A percentile compares a stretch with the other conserved stretches of the same genome.
phyloP scores from a whole-genome alignment of 1,139 yeast species.

The Zygoascus meyerae region DNA sequence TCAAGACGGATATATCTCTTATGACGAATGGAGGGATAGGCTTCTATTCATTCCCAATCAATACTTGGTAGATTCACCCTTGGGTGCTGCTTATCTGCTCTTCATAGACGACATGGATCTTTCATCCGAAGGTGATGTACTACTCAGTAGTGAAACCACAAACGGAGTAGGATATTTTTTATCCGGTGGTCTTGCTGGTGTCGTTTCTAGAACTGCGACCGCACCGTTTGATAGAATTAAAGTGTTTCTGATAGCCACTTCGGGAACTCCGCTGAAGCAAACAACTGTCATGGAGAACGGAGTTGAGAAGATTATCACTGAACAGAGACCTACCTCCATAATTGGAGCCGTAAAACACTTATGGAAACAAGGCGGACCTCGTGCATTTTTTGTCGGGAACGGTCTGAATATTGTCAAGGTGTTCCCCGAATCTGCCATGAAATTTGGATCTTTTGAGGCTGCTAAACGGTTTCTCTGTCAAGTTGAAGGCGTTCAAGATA shows the following conservation, averaged over 20 bases:
- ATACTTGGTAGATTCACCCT: conserved; percentile 51
- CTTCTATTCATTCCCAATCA: conserved; percentile 72
- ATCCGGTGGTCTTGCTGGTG: conserved; percentile 96
- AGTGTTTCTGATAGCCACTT: conserved; percentile 87
- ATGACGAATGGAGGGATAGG: conserved; percentile 81
- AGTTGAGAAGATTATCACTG: conserved; percentile 26
- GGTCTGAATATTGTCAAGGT: conserved; percentile 91
- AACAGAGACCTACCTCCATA: conserved; percentile 17
- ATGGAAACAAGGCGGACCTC: conserved; percentile 83
- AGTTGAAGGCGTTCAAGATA: conserved; percentile 71
- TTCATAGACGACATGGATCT: conserved; percentile 78
- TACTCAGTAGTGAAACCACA: conserved; percentile 68
- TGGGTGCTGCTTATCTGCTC: conserved; percentile 76
- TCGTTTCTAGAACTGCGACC: conserved; percentile 92
- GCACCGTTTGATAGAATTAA: conserved; percentile 96
- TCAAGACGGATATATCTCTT: conserved; percentile 66
- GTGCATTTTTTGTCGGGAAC: conserved; percentile 88
- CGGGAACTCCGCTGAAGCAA: conserved; percentile 42
- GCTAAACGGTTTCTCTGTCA: conserved; percentile 71
- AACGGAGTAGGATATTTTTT: conserved; percentile 85
- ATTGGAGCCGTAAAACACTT: conserved; percentile 67
- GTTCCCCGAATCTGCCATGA: conserved; percentile 96
- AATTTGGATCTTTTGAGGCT: conserved; percentile 91
- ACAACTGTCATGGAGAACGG: conserved; percentile 18
- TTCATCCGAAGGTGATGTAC: conserved; percentile 87